Evolutionary conservation across 192 early-diverging fungal species (phyloP).

Genomic region (Rhizoclosmatium sp.): DNA sequence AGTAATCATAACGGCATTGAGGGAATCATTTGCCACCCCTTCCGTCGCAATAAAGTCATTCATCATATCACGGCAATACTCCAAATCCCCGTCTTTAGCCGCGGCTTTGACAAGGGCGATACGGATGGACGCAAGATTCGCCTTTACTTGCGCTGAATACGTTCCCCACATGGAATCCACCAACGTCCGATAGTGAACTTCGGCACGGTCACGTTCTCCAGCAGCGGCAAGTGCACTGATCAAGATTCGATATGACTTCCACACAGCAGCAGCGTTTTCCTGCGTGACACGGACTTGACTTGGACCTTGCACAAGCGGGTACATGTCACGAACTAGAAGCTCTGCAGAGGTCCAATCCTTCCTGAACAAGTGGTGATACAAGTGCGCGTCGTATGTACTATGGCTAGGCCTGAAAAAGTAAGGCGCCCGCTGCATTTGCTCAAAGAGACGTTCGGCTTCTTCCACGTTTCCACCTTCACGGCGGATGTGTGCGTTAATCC

Average conservation of each 20-base stretch:
- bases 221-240: not conserved
- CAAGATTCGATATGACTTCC: constrained; percentile 20
- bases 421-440: constrained; percentile 33
- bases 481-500: constrained; percentile 33
- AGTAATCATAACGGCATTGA: constrained; percentile 33
- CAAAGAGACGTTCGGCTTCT: constrained; percentile 27
- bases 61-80: not conserved
- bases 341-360: constrained; percentile 29
- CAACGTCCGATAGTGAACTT: not conserved
- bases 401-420: constrained; percentile 8
- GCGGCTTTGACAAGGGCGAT: constrained; percentile 4
- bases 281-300: not conserved
- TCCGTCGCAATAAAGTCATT: not conserved
- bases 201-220: not conserved
- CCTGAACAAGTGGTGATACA: not conserved
- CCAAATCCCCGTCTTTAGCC: not conserved
- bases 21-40: not conserved
- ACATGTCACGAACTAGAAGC: constrained; percentile 6
- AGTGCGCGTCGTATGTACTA: constrained; percentile 10
- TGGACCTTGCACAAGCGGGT: not conserved
- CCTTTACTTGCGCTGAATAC: not conserved
- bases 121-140: constrained; percentile 12
- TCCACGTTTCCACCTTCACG: constrained; percentile 32
- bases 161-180: too few species aligned
- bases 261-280: not conserved